A percentile compares a stretch with the other conserved stretches of the same genome.
These are phyloP conservation scores for Colletotrichum gigasporum DNA, from an alignment of 2,329 filamentous ascomycete species.

Conservation along the genomic window DNA sequence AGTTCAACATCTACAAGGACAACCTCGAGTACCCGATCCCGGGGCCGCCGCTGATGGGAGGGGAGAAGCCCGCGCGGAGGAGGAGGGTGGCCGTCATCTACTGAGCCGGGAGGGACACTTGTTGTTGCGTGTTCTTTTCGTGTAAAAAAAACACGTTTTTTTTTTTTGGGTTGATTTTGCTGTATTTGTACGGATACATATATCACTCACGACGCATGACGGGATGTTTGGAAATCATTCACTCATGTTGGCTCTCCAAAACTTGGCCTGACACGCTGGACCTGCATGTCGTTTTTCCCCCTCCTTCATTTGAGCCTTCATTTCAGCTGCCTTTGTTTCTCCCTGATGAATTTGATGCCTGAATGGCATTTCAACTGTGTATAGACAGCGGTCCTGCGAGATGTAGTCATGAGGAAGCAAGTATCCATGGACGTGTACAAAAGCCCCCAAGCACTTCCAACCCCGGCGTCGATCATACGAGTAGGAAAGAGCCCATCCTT, in stretches of 20 bases:
- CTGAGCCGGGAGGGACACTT: neutral
- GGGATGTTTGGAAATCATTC: neutral
- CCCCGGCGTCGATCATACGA: too few species aligned
- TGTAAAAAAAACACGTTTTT: too few species aligned
- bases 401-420: neutral
- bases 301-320: neutral
- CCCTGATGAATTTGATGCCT: neutral
- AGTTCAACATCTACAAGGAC: constrained; percentile 45
- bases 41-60: constrained; percentile 35
- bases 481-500: too few species aligned
- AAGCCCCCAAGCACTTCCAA: neutral
- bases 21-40: constrained; percentile 43
- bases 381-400: neutral
- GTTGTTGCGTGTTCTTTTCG: neutral
- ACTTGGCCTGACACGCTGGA: constrained; percentile 4
- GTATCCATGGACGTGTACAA: neutral
- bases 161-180: neutral
- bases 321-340: too few species aligned
- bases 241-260: neutral
- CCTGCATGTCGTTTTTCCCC: constrained; percentile 6
- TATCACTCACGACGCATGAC: neutral
- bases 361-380: neutral
- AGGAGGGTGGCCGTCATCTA: constrained; percentile 15
- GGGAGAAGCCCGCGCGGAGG: constrained; percentile 34
- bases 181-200: constrained; percentile 13